These are phyloP conservation scores for Thermothielavioides terrestris DNA, from an alignment of 495 filamentous ascomycete genomes.

Conservation along the genomic window DNA sequence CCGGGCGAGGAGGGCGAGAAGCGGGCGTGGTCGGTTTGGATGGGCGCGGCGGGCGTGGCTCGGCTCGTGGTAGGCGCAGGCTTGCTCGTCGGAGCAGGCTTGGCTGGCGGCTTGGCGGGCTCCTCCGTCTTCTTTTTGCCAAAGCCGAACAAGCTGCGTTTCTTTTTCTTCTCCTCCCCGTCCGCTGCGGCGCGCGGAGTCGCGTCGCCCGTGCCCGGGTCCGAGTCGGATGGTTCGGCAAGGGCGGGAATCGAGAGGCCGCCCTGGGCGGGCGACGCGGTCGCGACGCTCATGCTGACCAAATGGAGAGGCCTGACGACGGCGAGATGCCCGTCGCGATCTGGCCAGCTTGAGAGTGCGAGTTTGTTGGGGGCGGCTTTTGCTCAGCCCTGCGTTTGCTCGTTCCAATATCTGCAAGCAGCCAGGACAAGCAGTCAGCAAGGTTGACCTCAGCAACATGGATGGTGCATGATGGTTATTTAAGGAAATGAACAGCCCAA, in stretches of 20 bases:
- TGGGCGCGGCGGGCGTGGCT: conserved; percentile 34
- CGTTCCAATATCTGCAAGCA: not conserved
- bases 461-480: not conserved
- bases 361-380: not conserved
- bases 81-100: conserved; percentile 17
- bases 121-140: conserved; percentile 58
- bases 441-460: not conserved
- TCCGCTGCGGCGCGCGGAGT: conserved; percentile 28
- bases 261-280: conserved; percentile 14
- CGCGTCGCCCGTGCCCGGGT: conserved; percentile 26
- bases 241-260: conserved; percentile 17
- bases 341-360: not conserved
- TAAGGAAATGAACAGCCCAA: not conserved
- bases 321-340: not conserved
- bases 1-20: conserved; percentile 44
- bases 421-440: not conserved
- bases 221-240: conserved; percentile 23
- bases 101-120: conserved; percentile 31
- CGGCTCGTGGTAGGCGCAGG: conserved; percentile 18
- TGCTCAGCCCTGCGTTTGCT: not conserved
- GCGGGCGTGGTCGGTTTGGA: conserved; percentile 36
- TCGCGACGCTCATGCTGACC: conserved; percentile 22
- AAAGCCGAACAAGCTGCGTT: conserved; percentile 50
- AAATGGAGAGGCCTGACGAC: not conserved
- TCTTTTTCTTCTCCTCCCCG: conserved; percentile 40